Percentiles rank a stretch among this genome's conserved stretches.
Conservation (phyloP, 306 rosid genomes). For the Gastrolobium villosum region DNA sequence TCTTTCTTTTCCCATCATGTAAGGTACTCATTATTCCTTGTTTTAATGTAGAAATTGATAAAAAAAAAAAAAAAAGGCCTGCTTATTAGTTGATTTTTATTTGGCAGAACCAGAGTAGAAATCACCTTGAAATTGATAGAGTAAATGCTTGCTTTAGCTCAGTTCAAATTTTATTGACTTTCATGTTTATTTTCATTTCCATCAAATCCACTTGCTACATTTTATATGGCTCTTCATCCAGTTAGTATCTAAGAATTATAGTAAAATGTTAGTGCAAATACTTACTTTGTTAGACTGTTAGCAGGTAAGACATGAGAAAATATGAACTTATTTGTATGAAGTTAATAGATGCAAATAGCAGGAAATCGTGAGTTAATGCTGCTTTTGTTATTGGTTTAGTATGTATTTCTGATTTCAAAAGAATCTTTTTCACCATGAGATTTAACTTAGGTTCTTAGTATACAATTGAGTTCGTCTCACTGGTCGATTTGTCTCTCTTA, state of each 20-base stretch:
- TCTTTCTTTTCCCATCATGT: not conserved
- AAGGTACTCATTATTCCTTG: not conserved
- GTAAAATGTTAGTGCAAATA: not conserved
- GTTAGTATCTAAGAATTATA: not conserved
- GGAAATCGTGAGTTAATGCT: not conserved
- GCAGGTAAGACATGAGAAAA: not conserved
- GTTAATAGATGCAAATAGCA: not conserved
- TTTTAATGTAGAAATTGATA: not conserved
- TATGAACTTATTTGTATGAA: not conserved
- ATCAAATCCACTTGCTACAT: slow-evolving; percentile 13
- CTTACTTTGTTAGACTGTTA: not conserved
- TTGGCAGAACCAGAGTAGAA: slow-evolving; percentile 17
- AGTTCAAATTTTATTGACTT: slow-evolving; percentile 6
- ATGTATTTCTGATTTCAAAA: not conserved
- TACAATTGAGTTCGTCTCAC: not conserved
- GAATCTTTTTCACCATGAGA: not conserved
- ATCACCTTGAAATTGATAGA: not conserved
- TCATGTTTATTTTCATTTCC: not conserved
- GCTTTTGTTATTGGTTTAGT: not conserved
- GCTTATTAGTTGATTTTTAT: not conserved
- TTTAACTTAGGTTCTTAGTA: slow-evolving; percentile 12
- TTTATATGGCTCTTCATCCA: not conserved
- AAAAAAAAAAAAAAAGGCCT: slow-evolving; percentile 14
- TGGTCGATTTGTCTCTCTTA: slow-evolving; percentile 18
- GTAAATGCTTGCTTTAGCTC: not conserved